These are phyloP conservation scores for Saccharomyces hybrid DNA, from an alignment of 1,139 yeast species.

Conservation along the genomic window DNA sequence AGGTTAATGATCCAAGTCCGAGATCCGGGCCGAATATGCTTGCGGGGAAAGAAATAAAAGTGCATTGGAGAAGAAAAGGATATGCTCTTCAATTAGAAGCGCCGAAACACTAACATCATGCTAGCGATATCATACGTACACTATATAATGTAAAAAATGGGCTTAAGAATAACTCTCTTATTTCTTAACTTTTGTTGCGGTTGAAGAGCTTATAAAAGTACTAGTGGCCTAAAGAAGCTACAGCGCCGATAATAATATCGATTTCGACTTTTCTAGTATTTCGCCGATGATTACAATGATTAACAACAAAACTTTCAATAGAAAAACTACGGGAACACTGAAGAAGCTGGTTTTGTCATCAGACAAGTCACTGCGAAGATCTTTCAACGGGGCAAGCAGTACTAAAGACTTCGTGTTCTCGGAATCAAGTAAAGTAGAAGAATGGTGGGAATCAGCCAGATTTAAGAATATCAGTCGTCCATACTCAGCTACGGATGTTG, in stretches of 20 bases:
- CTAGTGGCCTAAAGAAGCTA: neutral
- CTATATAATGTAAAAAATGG: neutral
- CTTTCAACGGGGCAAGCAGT: neutral
- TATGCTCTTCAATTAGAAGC: neutral
- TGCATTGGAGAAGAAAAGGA: neutral
- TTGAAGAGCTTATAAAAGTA: neutral
- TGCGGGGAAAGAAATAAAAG: neutral
- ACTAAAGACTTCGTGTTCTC: slow-evolving; percentile 8
- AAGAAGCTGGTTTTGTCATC: neutral
- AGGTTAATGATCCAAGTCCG: neutral
- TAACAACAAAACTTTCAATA: neutral
- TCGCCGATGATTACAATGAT: neutral
- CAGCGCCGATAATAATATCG: neutral
- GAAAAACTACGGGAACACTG: neutral
- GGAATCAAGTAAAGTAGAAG: slow-evolving; percentile 33
- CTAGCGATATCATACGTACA: neutral
- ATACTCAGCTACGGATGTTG: slow-evolving; percentile 47
- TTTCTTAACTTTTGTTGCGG: neutral
- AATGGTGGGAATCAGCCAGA: slow-evolving; percentile 49
- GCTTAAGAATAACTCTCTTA: neutral
- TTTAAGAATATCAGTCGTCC: slow-evolving; percentile 45
- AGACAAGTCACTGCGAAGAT: neutral
- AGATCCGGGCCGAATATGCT: neutral
- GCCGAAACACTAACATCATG: neutral
- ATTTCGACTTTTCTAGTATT: neutral